phyloP scores from a whole-genome alignment of 116 monocot species.

The Zostera marina region DNA sequence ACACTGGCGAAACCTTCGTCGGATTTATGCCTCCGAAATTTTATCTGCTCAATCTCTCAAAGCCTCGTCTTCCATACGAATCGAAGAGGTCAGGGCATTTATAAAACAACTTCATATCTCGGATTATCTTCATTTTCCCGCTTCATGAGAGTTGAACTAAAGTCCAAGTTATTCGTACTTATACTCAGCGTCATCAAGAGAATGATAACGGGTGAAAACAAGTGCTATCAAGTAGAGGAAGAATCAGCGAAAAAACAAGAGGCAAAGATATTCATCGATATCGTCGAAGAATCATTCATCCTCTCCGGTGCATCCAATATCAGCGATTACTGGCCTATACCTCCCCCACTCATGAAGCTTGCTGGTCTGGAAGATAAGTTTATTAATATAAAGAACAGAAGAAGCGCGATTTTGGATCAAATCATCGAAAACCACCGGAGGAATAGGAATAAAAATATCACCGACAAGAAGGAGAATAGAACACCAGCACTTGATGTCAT shows the following conservation, averaged over 20 bases:
- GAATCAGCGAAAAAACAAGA: constrained; percentile 3
- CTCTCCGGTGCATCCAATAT: constrained; percentile 13
- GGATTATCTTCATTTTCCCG: neutral
- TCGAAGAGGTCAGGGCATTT: constrained; percentile 18
- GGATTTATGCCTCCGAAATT: constrained; percentile 19
- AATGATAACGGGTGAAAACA: constrained; percentile 18
- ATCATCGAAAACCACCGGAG: constrained; percentile 13
- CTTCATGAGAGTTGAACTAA: constrained; percentile 12
- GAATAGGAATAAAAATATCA: too few species aligned
- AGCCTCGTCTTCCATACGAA: constrained; percentile 6
- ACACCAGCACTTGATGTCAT: neutral
- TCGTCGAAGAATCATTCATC: constrained; percentile 12
- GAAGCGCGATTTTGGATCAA: constrained; percentile 15
- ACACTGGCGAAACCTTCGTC: constrained; percentile 39
- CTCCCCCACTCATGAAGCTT: constrained; percentile 7
- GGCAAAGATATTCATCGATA: constrained; percentile 6
- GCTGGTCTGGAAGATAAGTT: constrained; percentile 7
- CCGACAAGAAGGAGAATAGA: neutral
- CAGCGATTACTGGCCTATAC: constrained; percentile 26
- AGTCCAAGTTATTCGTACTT: constrained; percentile 13
- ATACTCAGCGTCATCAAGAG: constrained; percentile 14
- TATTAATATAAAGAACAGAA: constrained; percentile 2
- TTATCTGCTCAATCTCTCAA: constrained; percentile 21
- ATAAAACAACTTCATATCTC: constrained; percentile 1
- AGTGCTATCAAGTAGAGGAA: neutral